Base-by-base conservation (phyloP, 441 rosid genomes). In the Jatropha multifida region DNA sequence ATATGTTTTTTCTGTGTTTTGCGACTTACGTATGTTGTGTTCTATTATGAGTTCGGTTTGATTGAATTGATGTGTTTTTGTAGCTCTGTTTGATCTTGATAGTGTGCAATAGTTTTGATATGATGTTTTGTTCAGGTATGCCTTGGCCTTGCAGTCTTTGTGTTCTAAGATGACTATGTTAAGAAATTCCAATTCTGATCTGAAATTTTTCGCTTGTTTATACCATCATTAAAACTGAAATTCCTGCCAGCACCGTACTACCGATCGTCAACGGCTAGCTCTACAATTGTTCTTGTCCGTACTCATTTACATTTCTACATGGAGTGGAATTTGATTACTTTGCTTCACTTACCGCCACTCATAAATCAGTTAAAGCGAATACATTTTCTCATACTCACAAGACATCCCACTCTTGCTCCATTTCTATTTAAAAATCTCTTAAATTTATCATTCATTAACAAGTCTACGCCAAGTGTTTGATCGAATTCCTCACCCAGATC, bases 11-110 rank as follows among this genome's bases (percentile, higher is more conserved):
- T 52, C 2, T 65, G 38, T 42, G 23, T 17, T 27, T 42, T 46
- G 26, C 77, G 63, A 40, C 42, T 72, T 68, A 15, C 20, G 75
- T 72, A 72, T 63, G 79, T 48, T 78, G 41, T 62, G 12, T 54
- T 26, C 51, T 68, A 67, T 67, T 61, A 27, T 52, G 8, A 58
- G 26, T 7, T 60, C 68, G 56, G 38, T 37, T 46, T 42, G 23
- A 44, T 68, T 56, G 12, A 15, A 40, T 76, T 58, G 66, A 20
- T 12, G 73, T 48, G 4, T 12, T 27, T 48, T 46, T 20, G 23
- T 40, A 64, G 20, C 14, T 41, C 0, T 26, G 2, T 14, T 41
- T 26, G 67, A 58, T 42, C 60, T 59, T 10, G 59, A 63, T 56
- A 23, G 11, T 66, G 55, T 20, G 63, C 44, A 4, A 40, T 42